Evolutionary conservation across 352 stramenopile species (phyloP).

Genomic region (Phytopythium mirpurense): DNA sequence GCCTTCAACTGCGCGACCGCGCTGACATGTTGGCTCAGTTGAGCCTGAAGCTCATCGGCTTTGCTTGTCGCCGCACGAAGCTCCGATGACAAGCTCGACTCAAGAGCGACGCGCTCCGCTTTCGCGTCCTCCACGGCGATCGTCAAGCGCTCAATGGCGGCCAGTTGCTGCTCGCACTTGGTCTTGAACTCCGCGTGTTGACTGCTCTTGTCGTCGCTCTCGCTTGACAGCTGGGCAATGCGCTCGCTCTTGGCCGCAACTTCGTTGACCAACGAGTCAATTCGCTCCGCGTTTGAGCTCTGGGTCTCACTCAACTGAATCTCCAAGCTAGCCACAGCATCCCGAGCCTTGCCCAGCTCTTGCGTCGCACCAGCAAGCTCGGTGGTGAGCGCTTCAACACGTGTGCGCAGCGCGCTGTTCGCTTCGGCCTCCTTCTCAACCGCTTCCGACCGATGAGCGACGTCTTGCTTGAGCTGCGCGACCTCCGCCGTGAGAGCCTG

Average conservation of each 20-base stretch:
- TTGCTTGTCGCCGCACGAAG: neutral
- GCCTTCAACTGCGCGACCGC: neutral
- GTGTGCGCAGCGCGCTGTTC: neutral
- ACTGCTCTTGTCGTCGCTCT: neutral
- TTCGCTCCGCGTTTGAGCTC: neutral
- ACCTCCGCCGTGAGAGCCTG: neutral
- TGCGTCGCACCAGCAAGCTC: neutral
- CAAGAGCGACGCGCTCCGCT: neutral
- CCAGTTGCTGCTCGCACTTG: neutral
- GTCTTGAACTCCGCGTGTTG: neutral
- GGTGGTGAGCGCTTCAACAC: neutral
- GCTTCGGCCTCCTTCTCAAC: neutral
- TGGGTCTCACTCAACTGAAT: neutral
- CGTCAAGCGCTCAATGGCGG: neutral
- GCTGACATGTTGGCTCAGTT: neutral
- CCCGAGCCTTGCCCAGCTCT: neutral
- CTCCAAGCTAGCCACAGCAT: neutral
- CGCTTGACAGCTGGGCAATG: neutral
- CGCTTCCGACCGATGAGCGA: neutral
- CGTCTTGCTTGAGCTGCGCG: neutral
- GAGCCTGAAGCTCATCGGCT: neutral
- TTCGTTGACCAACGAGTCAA: neutral
- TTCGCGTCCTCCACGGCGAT: neutral
- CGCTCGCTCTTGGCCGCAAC: neutral
- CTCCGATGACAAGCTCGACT: neutral